These are phyloP conservation scores for Fusarium fujikuroi DNA, from an alignment of 2,329 filamentous ascomycete genomes.

Conservation along the genomic window DNA sequence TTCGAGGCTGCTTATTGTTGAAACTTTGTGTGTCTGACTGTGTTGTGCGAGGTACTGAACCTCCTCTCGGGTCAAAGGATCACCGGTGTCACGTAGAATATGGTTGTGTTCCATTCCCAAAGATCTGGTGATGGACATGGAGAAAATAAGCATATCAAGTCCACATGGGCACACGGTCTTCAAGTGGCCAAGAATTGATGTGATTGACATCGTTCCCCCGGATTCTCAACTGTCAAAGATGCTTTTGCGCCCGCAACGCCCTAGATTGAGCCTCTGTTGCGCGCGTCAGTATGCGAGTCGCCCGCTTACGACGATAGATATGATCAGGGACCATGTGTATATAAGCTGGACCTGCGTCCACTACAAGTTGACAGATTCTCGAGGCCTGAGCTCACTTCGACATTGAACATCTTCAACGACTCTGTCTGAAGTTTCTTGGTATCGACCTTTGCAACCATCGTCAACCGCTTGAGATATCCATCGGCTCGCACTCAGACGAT, in stretches of 20 bases:
- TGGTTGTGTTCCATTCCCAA: not conserved
- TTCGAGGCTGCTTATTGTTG: not conserved
- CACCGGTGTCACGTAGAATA: not conserved
- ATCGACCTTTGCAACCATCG: not conserved
- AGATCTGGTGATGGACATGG: not conserved
- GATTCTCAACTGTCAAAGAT: conserved; percentile 28
- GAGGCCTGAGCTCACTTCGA: conserved; percentile 26
- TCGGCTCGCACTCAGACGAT: not conserved
- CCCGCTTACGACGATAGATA: conserved; percentile 37
- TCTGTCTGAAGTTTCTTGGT: not conserved
- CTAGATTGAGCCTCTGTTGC: conserved; percentile 40
- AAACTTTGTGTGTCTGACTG: not conserved
- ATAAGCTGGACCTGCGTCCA: conserved; percentile 42
- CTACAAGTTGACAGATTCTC: not conserved
- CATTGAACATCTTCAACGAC: not conserved
- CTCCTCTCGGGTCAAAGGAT: not conserved
- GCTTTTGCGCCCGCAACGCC: conserved; percentile 47
- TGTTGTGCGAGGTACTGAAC: not conserved
- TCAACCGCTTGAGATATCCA: not conserved
- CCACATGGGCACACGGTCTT: not conserved
- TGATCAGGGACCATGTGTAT: conserved; percentile 31
- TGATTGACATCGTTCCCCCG: conserved; percentile 21
- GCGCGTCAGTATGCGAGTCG: conserved; percentile 47
- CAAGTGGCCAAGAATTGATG: not conserved
- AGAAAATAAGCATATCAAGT: not conserved